Evolutionary conservation across 495 filamentous ascomycete genomes (phyloP).

Genomic region (Penicillium atrosanguineum): DNA sequence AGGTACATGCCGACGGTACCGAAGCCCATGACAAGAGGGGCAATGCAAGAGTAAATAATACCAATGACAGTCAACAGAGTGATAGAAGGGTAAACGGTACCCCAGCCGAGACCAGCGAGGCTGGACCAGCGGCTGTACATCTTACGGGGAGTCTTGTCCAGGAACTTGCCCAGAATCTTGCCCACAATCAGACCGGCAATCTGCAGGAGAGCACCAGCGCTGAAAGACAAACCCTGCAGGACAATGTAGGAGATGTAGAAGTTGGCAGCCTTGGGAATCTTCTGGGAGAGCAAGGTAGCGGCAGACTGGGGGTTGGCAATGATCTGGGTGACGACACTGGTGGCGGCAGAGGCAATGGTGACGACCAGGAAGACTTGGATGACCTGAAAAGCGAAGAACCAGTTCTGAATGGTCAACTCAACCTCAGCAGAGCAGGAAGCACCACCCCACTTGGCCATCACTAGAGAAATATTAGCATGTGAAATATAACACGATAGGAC

Average conservation of each 20-base stretch:
- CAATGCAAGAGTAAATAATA: constrained; percentile 87
- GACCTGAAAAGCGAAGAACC: constrained; percentile 93
- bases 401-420: constrained; percentile 86
- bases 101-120: constrained; percentile 72
- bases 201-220: constrained; percentile 71
- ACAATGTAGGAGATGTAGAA: constrained; percentile 97
- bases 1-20: constrained; percentile 77
- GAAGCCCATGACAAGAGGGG: constrained; percentile 86
- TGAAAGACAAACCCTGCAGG: constrained; percentile 85
- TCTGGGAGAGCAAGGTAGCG: constrained; percentile 64
- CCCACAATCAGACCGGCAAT: constrained; percentile 75
- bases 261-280: constrained; percentile 80
- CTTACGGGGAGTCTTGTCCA: constrained; percentile 72
- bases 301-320: constrained; percentile 57
- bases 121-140: constrained; percentile 66
- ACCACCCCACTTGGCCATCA: constrained; percentile 75
- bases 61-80: constrained; percentile 80
- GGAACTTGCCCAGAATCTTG: constrained; percentile 70
- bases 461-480: constrained; percentile 22
- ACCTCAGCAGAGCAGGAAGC: constrained; percentile 73
- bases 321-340: constrained; percentile 57
- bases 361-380: constrained; percentile 91
- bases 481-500: too few species aligned
- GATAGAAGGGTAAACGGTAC: constrained; percentile 82
- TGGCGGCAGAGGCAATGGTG: constrained; percentile 70